Conservation (phyloP, 2,329 filamentous ascomycete genomes). For the Ascochyta fabae region DNA sequence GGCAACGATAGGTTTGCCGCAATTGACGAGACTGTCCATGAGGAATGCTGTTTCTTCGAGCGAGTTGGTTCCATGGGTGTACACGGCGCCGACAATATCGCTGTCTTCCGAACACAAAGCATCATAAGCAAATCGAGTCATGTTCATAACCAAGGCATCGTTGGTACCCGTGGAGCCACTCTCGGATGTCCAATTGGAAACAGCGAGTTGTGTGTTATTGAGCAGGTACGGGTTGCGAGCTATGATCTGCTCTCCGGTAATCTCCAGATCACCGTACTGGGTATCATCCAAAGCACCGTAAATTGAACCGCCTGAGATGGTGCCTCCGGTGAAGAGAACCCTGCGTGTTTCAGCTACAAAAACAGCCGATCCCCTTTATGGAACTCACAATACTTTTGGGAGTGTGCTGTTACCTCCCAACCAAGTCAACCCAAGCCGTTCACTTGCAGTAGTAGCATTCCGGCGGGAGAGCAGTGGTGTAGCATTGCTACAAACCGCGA, state of each 20-base stretch:
- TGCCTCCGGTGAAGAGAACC: conserved; percentile 37
- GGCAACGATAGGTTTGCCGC: conserved; percentile 37
- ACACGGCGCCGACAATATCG: conserved; percentile 38
- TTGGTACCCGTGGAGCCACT: conserved; percentile 36
- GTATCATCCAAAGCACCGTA: conserved; percentile 41
- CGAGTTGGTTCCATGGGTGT: conserved; percentile 39
- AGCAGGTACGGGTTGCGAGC: conserved; percentile 35
- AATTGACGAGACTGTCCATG: conserved; percentile 35
- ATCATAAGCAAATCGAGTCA: conserved; percentile 33
- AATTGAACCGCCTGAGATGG: conserved; percentile 33
- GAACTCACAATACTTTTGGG: neutral
- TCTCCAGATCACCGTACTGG: conserved; percentile 34
- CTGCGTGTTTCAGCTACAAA: conserved; percentile 14
- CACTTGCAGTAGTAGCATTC: neutral
- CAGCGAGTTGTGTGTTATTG: conserved; percentile 38
- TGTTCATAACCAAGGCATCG: conserved; percentile 41
- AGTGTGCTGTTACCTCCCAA: neutral
- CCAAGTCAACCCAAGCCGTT: neutral
- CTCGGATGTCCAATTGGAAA: conserved; percentile 35
- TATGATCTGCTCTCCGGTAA: conserved; percentile 37
- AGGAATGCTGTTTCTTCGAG: conserved; percentile 41
- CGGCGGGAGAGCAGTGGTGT: neutral
- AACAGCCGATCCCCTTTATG: no score
- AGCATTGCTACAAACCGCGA: neutral
- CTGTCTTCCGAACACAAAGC: conserved; percentile 34